Conservation (phyloP, 169 alveolate genomes). For the Plasmodium relictum region DNA sequence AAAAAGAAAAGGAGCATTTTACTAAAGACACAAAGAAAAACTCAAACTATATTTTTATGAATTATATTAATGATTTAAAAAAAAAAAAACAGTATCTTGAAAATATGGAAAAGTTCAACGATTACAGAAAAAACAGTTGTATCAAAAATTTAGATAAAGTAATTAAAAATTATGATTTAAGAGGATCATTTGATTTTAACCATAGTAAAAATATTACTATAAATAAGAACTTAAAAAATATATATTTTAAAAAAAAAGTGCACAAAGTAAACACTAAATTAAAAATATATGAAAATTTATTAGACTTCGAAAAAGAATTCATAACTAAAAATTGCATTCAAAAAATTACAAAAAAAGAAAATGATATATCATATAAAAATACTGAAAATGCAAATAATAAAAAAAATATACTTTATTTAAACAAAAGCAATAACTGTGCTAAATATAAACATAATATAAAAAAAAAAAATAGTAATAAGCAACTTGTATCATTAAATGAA, state of each 20-base stretch:
- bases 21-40: neutral
- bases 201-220: neutral
- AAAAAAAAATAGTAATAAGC: neutral
- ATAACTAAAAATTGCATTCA: constrained; percentile 11
- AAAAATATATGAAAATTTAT: constrained; percentile 44
- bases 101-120: constrained; percentile 4
- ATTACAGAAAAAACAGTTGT: constrained; percentile 12
- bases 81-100: constrained; percentile 27
- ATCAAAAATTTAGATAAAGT: neutral
- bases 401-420: neutral
- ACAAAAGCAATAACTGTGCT: neutral
- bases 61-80: constrained; percentile 9
- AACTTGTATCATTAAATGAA: neutral
- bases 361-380: neutral
- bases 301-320: constrained; percentile 35
- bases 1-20: neutral
- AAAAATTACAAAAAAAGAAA: constrained; percentile 4
- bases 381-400: neutral
- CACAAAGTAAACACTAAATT: constrained; percentile 15
- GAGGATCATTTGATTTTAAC: constrained; percentile 21
- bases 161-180: constrained; percentile 10
- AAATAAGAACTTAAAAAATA: constrained; percentile 21
- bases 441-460: constrained; percentile 2
- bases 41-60: neutral
- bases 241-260: constrained; percentile 13